Percentiles rank a stretch among this genome's conserved stretches.
Evolutionary conservation across 495 filamentous ascomycete genomes (phyloP).

Genomic region (Penicillium maclennaniae): DNA sequence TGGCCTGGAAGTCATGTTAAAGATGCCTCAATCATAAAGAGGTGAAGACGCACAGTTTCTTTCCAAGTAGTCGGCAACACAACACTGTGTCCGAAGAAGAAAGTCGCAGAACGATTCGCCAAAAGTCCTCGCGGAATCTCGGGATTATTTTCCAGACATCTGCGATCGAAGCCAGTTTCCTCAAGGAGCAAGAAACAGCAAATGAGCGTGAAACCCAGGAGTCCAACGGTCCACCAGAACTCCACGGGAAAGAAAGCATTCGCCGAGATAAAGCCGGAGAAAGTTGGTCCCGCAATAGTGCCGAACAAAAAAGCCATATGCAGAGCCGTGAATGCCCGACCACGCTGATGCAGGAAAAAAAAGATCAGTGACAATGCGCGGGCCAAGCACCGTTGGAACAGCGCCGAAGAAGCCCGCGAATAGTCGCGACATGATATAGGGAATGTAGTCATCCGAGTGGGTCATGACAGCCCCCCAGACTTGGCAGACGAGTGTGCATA

Average conservation of each 20-base stretch:
- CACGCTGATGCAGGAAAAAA: constrained; percentile 47
- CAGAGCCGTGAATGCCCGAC: constrained; percentile 41
- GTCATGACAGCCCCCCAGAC: constrained; percentile 46
- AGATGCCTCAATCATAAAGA: neutral
- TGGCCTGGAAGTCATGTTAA: constrained; percentile 20
- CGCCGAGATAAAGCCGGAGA: constrained; percentile 44
- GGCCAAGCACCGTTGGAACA: constrained; percentile 37
- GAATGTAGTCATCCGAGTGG: constrained; percentile 33
- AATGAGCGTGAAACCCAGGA: constrained; percentile 37
- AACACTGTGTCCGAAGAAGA: constrained; percentile 36
- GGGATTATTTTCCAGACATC: constrained; percentile 13
- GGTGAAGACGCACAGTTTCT: constrained; percentile 23
- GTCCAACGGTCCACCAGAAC: constrained; percentile 51
- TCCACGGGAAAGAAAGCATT: constrained; percentile 39
- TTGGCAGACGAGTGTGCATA: constrained; percentile 30
- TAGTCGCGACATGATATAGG: constrained; percentile 43
- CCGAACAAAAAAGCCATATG: constrained; percentile 41
- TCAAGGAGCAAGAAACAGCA: constrained; percentile 44
- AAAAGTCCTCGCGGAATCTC: constrained; percentile 24
- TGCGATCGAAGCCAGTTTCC: constrained; percentile 39
- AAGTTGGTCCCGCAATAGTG: constrained; percentile 39
- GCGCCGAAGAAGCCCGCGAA: constrained; percentile 40
- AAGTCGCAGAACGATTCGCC: constrained; percentile 40
- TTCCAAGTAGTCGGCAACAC: constrained; percentile 28
- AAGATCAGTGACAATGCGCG: constrained; percentile 38